These are phyloP conservation scores for Saccharomycopsis sp. DNA, from an alignment of 805 yeast species.

Conservation along the genomic window DNA sequence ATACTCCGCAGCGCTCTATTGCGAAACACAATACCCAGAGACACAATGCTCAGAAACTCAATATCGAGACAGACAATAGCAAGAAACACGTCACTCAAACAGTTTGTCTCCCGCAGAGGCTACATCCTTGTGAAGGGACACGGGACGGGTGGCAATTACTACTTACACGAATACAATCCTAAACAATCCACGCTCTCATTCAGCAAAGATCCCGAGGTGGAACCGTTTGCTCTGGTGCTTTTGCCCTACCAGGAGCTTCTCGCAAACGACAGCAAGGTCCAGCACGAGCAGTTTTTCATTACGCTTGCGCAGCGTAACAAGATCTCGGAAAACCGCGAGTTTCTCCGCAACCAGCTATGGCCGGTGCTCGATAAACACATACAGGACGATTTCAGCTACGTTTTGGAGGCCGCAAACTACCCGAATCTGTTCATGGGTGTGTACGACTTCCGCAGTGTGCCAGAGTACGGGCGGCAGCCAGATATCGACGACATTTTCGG, in stretches of 20 bases:
- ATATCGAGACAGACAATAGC: too few relatives aligned
- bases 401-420: constrained; percentile 49
- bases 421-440: constrained; percentile 57
- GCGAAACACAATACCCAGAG: background rate
- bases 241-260: background rate
- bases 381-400: constrained; percentile 44
- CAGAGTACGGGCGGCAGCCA: constrained; percentile 59
- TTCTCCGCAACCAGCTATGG: constrained; percentile 23
- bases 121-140: background rate
- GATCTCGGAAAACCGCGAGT: constrained; percentile 27
- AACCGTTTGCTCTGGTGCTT: constrained; percentile 14
- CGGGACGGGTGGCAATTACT: background rate
- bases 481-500: constrained; percentile 68
- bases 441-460: constrained; percentile 60
- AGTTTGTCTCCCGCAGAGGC: background rate
- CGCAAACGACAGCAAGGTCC: background rate
- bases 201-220: constrained; percentile 25
- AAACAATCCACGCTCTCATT: background rate
- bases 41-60: background rate
- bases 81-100: too few relatives aligned
- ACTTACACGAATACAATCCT: background rate
- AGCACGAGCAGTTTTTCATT: background rate
- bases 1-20: background rate
- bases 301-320: constrained; percentile 5
- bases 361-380: constrained; percentile 24